A percentile compares a stretch with the other conserved stretches of the same genome.
Evolutionary conservation across 441 rosid species (phyloP).

Genomic region (Aleurites moluccanus): DNA sequence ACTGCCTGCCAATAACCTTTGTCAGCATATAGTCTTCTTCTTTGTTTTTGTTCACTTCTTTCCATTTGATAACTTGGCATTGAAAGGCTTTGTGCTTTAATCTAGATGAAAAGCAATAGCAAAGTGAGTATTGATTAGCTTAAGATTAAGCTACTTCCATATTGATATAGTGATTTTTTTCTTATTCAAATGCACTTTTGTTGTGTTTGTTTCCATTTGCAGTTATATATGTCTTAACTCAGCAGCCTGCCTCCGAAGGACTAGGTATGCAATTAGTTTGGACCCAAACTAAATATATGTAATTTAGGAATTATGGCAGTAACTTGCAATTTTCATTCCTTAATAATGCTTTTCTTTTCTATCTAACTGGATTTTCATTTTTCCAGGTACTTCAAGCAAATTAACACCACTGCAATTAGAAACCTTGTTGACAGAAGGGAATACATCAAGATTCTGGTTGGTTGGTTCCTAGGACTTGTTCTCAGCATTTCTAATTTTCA

Average conservation of each 20-base stretch:
- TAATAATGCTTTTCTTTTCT: slow-evolving; percentile 9
- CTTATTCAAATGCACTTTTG: too few species aligned
- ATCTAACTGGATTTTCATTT: slow-evolving; percentile 14
- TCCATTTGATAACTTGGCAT: not conserved
- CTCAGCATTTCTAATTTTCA: slow-evolving; percentile 17
- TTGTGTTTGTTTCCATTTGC: slow-evolving; percentile 30
- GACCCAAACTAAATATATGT: not conserved
- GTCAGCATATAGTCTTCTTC: not conserved
- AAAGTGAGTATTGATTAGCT: not conserved
- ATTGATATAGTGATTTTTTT: not conserved
- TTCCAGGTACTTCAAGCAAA: slow-evolving; percentile 62
- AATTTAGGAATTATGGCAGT: not conserved
- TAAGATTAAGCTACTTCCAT: not conserved
- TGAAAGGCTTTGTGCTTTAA: not conserved
- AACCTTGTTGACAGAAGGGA: slow-evolving; percentile 68
- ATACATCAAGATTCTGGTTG: slow-evolving; percentile 84
- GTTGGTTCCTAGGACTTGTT: slow-evolving; percentile 44
- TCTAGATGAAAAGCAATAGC: not conserved
- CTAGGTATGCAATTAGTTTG: slow-evolving; percentile 50
- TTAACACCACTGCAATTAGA: slow-evolving; percentile 88
- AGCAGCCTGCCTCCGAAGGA: slow-evolving; percentile 64
- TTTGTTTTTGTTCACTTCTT: not conserved
- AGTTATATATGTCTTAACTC: slow-evolving; percentile 66
- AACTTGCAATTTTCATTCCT: slow-evolving; percentile 7
- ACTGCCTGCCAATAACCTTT: not conserved